Percentiles rank a stretch among this genome's conserved stretches.
phyloP scores from a whole-genome alignment of 2,329 filamentous ascomycete species.

The Chlorencoelia australis region DNA sequence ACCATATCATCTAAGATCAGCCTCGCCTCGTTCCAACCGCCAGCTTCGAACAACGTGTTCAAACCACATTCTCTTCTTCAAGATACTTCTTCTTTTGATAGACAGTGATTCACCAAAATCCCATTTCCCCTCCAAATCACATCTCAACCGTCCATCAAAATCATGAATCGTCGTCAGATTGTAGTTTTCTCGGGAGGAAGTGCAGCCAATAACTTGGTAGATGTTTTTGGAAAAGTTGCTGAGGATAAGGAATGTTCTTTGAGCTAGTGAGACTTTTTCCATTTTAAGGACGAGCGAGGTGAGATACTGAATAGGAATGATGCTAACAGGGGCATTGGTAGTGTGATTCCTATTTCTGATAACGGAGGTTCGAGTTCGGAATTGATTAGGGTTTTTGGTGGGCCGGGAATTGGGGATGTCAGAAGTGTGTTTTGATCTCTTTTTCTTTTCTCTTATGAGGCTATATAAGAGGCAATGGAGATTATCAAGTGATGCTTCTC shows the following conservation, averaged over 20 bases:
- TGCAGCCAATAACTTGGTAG: constrained; percentile 88
- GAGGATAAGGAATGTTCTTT: constrained; percentile 25
- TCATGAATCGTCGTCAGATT: constrained; percentile 30
- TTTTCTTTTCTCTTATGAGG: not conserved
- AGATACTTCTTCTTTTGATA: too few species aligned
- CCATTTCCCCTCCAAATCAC: too few species aligned
- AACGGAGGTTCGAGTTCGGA: constrained; percentile 93
- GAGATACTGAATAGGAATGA: not conserved
- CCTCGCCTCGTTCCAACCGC: too few species aligned
- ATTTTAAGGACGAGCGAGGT: not conserved
- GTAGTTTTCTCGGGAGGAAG: constrained; percentile 88
- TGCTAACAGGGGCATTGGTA: constrained; percentile 43
- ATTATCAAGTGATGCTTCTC: too few species aligned
- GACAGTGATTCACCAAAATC: too few species aligned
- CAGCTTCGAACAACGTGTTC: too few species aligned
- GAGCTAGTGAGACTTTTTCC: constrained; percentile 27
- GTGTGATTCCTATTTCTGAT: constrained; percentile 86
- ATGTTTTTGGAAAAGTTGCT: constrained; percentile 62
- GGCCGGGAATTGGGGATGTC: constrained; percentile 75
- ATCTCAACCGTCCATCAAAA: too few species aligned
- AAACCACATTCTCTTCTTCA: too few species aligned
- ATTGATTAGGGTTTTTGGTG: constrained; percentile 87
- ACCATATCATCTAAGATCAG: too few species aligned
- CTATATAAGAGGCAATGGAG: too few species aligned
- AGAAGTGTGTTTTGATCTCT: constrained; percentile 45